A percentile compares a stretch with the other conserved stretches of the same genome.
Evolutionary conservation across 139 green algal genomes (phyloP).

Genomic region (Chlamydomonas sphaeroides): DNA sequence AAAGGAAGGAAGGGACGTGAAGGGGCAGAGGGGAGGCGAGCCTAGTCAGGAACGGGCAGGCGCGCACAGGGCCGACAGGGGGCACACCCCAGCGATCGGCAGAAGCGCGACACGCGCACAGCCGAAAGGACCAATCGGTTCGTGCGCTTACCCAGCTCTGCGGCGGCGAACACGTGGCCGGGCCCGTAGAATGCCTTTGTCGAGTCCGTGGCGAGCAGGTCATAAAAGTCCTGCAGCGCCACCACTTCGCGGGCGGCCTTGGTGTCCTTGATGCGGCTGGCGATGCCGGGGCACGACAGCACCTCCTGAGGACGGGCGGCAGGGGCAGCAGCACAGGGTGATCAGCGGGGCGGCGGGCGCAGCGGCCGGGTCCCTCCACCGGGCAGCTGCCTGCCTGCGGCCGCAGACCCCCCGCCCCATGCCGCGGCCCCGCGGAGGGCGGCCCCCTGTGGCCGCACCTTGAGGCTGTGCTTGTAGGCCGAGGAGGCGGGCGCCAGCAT

Average conservation of each 20-base stretch:
- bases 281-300: constrained; percentile 55
- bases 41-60: no score
- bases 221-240: constrained; percentile 83
- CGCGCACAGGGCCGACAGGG: no score
- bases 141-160: constrained; percentile 51
- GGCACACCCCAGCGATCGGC: no score
- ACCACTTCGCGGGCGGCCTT: constrained; percentile 85
- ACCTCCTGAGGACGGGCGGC: constrained; percentile 59
- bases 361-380: no score
- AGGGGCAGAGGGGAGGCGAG: no score
- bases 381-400: no score
- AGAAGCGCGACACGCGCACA: no score
- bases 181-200: constrained; percentile 93
- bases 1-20: not conserved
- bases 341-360: no score
- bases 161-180: constrained; percentile 68
- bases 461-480: constrained; percentile 92
- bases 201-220: constrained; percentile 82
- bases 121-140: no score
- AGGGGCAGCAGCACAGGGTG: not conserved
- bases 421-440: no score
- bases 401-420: no score
- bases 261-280: constrained; percentile 80
- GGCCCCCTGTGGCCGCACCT: no score
- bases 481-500: constrained; percentile 75